phyloP scores from a whole-genome alignment of 345 rosid genomes.

The Salix koriyanagi region DNA sequence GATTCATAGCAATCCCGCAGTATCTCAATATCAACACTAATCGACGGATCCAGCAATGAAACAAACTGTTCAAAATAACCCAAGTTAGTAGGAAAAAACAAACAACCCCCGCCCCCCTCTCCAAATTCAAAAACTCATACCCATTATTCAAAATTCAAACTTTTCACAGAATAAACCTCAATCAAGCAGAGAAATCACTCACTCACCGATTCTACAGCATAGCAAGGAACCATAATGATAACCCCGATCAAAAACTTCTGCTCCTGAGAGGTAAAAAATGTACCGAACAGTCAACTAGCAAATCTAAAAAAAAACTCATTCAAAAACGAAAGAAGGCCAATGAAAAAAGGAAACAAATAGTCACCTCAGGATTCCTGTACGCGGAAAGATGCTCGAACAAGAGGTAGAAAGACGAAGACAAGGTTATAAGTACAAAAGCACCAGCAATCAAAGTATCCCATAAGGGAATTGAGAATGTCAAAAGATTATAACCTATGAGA shows the following conservation, averaged over 20 bases:
- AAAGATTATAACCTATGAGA: not conserved
- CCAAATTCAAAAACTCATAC: not conserved
- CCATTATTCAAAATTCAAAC: not conserved
- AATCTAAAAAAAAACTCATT: not conserved
- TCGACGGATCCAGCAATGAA: slow-evolving; percentile 81
- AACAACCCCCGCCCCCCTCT: not conserved
- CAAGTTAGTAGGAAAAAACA: slow-evolving; percentile 5
- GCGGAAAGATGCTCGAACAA: slow-evolving; percentile 89
- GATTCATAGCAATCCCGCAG: slow-evolving; percentile 98
- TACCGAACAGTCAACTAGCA: slow-evolving; percentile 1
- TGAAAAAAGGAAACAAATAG: not conserved
- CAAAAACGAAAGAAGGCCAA: not conserved
- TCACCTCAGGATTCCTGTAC: slow-evolving; percentile 95
- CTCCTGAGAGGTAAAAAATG: slow-evolving; percentile 50
- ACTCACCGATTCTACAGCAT: slow-evolving; percentile 85
- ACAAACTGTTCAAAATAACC: slow-evolving; percentile 52
- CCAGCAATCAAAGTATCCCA: slow-evolving; percentile 76
- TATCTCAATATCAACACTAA: slow-evolving; percentile 83
- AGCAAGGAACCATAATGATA: slow-evolving; percentile 98
- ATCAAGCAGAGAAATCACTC: not conserved
- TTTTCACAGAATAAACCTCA: not conserved
- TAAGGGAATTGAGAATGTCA: slow-evolving; percentile 14
- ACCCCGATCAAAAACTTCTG: slow-evolving; percentile 97
- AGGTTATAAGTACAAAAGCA: slow-evolving; percentile 48
- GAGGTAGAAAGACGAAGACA: slow-evolving; percentile 74